Evolutionary conservation across 2,329 filamentous ascomycete species (phyloP).

Genomic region (Beauveria pseudobassiana): DNA sequence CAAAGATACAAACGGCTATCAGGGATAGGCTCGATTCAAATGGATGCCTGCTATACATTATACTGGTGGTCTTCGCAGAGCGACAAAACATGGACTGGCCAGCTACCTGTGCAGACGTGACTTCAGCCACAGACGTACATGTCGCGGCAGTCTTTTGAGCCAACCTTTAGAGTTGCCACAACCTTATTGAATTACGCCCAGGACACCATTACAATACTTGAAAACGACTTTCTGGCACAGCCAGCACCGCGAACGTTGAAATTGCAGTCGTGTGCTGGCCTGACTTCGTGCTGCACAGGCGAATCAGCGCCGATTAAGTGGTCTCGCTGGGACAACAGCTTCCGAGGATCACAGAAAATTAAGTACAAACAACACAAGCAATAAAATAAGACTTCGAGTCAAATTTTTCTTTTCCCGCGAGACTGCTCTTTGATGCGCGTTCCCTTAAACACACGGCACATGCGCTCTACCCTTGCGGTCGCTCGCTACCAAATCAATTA

Average conservation of each 20-base stretch:
- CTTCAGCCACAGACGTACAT: background rate
- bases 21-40: background rate
- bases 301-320: background rate
- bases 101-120: background rate
- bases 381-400: background rate
- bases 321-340: background rate
- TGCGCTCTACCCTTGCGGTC: background rate
- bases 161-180: background rate
- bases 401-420: background rate
- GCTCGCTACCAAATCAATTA: constrained; percentile 2
- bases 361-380: background rate
- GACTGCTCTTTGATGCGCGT: background rate
- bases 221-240: background rate
- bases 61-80: background rate
- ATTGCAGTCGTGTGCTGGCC: background rate
- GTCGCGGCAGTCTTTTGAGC: background rate
- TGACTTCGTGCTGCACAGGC: background rate
- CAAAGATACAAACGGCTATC: background rate
- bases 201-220: background rate
- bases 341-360: background rate
- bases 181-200: too few species aligned
- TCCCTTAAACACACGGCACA: background rate
- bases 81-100: background rate
- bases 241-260: background rate
- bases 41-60: too few species aligned